Conservation (phyloP, 768 basidiomycete species). For the Lyophyllum atratum region DNA sequence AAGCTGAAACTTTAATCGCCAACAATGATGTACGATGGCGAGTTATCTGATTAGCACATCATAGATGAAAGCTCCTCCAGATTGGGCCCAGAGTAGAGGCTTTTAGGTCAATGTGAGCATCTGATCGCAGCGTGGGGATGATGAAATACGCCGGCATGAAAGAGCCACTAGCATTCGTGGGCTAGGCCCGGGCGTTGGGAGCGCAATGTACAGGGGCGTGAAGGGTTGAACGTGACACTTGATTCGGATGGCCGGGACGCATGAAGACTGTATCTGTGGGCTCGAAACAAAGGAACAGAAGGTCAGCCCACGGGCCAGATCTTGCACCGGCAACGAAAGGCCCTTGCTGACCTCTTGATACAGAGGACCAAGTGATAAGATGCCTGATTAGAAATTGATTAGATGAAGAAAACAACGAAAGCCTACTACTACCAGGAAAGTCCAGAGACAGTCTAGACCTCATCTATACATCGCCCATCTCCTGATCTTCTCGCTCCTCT, state of each 20-base stretch:
- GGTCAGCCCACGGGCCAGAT: background rate
- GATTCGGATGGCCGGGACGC: background rate
- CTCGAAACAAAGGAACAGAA: background rate
- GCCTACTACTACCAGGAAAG: background rate
- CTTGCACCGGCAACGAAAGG: background rate
- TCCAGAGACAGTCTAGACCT: background rate
- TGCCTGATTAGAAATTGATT: constrained; percentile 9
- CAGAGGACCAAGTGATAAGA: constrained; percentile 14
- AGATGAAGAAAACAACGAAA: background rate
- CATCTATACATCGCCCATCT: constrained; percentile 16
- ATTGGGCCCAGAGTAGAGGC: no score
- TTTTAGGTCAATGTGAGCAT: no score
- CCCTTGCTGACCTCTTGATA: no score
- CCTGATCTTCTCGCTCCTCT: constrained; percentile 14
- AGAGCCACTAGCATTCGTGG: no score
- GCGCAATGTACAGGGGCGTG: background rate
- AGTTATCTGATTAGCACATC: no score
- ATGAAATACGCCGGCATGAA: no score
- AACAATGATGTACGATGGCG: no score
- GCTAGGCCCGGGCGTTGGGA: no score
- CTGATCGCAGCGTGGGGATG: no score
- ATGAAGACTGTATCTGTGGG: background rate
- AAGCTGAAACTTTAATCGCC: no score
- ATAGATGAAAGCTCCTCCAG: no score
- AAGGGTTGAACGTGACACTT: background rate